Conservation (phyloP, 2,329 filamentous ascomycete genomes). For the Ramularia collo-cygni region DNA sequence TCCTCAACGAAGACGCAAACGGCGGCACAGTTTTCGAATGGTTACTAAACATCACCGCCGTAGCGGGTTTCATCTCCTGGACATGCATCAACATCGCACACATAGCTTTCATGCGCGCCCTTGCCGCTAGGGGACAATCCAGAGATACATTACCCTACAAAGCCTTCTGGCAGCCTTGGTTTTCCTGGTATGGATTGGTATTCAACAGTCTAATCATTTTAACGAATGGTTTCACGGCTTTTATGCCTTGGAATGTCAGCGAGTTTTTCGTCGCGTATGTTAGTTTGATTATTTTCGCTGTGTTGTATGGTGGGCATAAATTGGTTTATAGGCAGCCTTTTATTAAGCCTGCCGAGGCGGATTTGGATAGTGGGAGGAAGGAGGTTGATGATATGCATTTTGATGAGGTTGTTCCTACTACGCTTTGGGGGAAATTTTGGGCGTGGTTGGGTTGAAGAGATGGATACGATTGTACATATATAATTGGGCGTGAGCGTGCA, state of each 20-base stretch:
- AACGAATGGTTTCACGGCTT: slow-evolving; percentile 70
- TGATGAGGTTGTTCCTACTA: slow-evolving; percentile 28
- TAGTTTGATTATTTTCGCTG: slow-evolving; percentile 64
- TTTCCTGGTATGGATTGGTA: slow-evolving; percentile 59
- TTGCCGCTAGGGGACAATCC: slow-evolving; percentile 61
- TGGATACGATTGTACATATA: too few species aligned
- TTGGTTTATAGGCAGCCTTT: slow-evolving; percentile 44
- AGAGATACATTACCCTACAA: slow-evolving; percentile 64
- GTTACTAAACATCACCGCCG: slow-evolving; percentile 66
- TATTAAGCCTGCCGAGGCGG: slow-evolving; percentile 36
- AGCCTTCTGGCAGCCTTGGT: slow-evolving; percentile 62
- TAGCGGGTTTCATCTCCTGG: slow-evolving; percentile 69
- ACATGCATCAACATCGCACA: slow-evolving; percentile 64
- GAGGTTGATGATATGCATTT: slow-evolving; percentile 31
- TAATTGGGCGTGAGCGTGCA: not conserved
- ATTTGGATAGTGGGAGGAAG: slow-evolving; percentile 36
- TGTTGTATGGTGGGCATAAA: slow-evolving; percentile 67
- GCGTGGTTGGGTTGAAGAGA: slow-evolving; percentile 19
- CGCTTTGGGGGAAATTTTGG: slow-evolving; percentile 29
- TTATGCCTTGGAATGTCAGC: slow-evolving; percentile 62
- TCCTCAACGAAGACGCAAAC: slow-evolving; percentile 65
- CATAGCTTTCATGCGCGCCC: slow-evolving; percentile 63
- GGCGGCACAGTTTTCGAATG: slow-evolving; percentile 64
- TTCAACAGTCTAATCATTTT: slow-evolving; percentile 66
- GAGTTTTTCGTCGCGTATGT: slow-evolving; percentile 69